Base-by-base conservation (phyloP, 305 asterid species). In the Plantago coronopus region DNA sequence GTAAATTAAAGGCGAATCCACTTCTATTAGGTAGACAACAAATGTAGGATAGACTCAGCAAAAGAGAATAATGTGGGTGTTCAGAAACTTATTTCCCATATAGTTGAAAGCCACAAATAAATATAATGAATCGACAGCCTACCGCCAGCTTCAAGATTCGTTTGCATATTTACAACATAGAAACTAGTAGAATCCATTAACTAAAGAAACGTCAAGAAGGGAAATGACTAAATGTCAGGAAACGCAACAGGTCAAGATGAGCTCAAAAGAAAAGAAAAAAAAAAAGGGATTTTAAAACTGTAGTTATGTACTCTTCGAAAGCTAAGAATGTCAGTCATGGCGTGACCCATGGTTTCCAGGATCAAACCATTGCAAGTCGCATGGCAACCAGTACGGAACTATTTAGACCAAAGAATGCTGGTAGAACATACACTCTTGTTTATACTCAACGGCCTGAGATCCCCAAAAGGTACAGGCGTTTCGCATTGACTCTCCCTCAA, bases 301-400 rank as follows among this genome's bases (percentile, higher is more conserved):
- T 71, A 65, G 73, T 78, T 67, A 80, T 54, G 68, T 78, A 80
- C 81, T 78, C 63, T 74, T 78, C 27, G 23, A 34, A 53, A 51
- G 70, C 79, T 69, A 68, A 46, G n/a, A 57, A 64, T 73, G 9
- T 34, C 34, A 1, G 72, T 59, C 69, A 62, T 48, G 65, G 71
- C 55, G 46, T 44, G 64, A 64, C 63, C 37, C 68, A 50, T 56
- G 68, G 72, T 75, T 71, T 68, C 73, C 66, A 54, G 60, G 66
- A 54, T 72, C 68, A 45, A 43, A 66, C 57, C 54, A 69, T 64
- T 50, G 59, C 68, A 56, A 58, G 65, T 61, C 57, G 29, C 78
- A 66, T 23, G 29, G 62, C 31, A 53, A 47, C 22, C 68, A 65
- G 63, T 62, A 43, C 48, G 47, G 25, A 48, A 64, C 45, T 53